Conservation (phyloP, 805 yeast genomes). For the Suhomyces emberorum region DNA sequence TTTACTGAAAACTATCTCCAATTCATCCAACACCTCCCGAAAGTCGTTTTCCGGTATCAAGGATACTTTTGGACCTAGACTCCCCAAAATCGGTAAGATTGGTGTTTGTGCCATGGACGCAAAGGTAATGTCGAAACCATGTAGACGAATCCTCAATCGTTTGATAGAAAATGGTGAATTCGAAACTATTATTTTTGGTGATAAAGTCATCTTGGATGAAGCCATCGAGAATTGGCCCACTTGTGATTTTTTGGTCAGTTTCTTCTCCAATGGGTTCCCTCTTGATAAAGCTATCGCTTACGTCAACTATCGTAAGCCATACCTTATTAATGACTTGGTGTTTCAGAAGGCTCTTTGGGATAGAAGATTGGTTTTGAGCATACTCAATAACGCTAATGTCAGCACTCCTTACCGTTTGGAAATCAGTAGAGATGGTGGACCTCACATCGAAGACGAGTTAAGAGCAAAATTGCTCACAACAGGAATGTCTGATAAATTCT, state of each 20-base stretch:
- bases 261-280: slow-evolving; percentile 96
- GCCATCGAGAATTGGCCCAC: slow-evolving; percentile 97
- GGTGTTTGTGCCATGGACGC: slow-evolving; percentile 99
- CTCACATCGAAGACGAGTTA: slow-evolving; percentile 64
- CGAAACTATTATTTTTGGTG: slow-evolving; percentile 95
- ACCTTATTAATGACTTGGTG: slow-evolving; percentile 78
- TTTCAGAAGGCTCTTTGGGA: slow-evolving; percentile 98
- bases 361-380: slow-evolving; percentile 77
- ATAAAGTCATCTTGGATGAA: slow-evolving; percentile 93
- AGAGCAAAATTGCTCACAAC: slow-evolving; percentile 42
- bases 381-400: slow-evolving; percentile 77
- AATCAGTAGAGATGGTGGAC: slow-evolving; percentile 96
- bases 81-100: slow-evolving; percentile 82
- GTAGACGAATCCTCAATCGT: slow-evolving; percentile 83
- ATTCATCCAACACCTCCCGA: slow-evolving; percentile 30
- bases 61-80: slow-evolving; percentile 44
- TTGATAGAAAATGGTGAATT: slow-evolving; percentile 91
- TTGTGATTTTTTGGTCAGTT: slow-evolving; percentile 90
- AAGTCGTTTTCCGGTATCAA: slow-evolving; percentile 36
- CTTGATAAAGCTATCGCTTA: slow-evolving; percentile 91
- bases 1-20: slow-evolving; percentile 35
- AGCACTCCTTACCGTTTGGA: slow-evolving; percentile 88
- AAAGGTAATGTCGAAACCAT: slow-evolving; percentile 93
- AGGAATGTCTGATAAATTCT: slow-evolving; percentile 39
- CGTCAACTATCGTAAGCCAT: slow-evolving; percentile 87